Evolutionary conservation across 805 yeast species (phyloP).

Genomic region (Saturnispora gosingensis): DNA sequence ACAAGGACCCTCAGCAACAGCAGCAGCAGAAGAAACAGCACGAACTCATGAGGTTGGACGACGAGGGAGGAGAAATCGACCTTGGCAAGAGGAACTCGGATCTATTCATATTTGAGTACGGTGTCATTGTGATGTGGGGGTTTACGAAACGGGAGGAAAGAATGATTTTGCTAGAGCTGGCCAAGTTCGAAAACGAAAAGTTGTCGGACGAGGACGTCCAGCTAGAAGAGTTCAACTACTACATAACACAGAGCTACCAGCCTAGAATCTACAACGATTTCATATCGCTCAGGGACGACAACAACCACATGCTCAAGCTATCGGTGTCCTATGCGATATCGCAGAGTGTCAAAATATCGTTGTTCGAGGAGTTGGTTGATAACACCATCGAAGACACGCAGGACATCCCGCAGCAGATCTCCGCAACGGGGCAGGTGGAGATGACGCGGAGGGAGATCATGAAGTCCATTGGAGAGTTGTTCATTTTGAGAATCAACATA

Average conservation of each 20-base stretch:
- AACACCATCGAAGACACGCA: constrained; percentile 96
- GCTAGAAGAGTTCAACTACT: constrained; percentile 89
- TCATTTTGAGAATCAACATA: constrained; percentile 75
- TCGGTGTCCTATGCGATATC: constrained; percentile 94
- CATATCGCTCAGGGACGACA: constrained; percentile 82
- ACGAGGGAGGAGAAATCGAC: constrained; percentile 92
- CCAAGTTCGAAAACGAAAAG: constrained; percentile 87
- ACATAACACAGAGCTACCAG: constrained; percentile 87
- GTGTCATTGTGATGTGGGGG: constrained; percentile 98
- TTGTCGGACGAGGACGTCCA: constrained; percentile 87
- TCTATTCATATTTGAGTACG: constrained; percentile 86
- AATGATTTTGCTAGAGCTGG: constrained; percentile 72
- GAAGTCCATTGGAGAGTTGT: constrained; percentile 95
- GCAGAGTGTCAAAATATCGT: constrained; percentile 88
- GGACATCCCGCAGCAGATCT: constrained; percentile 93
- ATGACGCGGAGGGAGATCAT: constrained; percentile 92
- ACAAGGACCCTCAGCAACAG: background rate
- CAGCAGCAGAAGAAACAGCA: constrained; percentile 10
- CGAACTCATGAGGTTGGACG: constrained; percentile 60
- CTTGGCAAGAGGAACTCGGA: constrained; percentile 72
- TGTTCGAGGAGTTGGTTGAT: constrained; percentile 93
- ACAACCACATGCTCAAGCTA: constrained; percentile 83
- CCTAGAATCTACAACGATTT: constrained; percentile 95
- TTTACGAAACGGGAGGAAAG: constrained; percentile 76
- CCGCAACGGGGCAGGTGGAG: constrained; percentile 87